These are phyloP conservation scores for Linnemannia hyalina DNA, from an alignment of 192 early-diverging fungal species.

Conservation along the genomic window DNA sequence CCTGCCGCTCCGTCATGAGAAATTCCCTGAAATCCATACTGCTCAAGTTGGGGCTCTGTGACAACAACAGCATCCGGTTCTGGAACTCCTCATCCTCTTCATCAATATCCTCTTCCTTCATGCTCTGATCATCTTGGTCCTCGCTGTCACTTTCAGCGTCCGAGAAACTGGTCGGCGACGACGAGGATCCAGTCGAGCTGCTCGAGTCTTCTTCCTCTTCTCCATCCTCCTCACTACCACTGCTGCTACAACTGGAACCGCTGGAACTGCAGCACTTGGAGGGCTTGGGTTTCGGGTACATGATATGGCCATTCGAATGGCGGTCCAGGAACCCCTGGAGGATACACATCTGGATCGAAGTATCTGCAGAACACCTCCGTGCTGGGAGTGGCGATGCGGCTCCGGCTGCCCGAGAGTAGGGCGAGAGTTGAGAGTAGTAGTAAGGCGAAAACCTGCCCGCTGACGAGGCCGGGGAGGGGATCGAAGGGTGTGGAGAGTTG, in stretches of 20 bases:
- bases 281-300: conserved; percentile 1
- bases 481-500: not conserved
- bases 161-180: not conserved
- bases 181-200: not conserved
- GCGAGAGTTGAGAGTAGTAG: not conserved
- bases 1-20: not conserved
- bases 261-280: not conserved
- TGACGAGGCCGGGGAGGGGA: not conserved
- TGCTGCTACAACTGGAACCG: not conserved
- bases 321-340: not conserved
- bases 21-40: not conserved
- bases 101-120: not conserved
- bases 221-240: not conserved
- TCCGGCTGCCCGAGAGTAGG: not conserved
- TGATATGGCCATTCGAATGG: not conserved
- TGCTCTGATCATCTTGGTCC: not conserved
- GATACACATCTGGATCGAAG: not conserved
- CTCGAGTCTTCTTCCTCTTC: not conserved
- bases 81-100: not conserved
- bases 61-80: not conserved
- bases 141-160: not conserved
- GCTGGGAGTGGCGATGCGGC: not conserved
- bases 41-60: not conserved
- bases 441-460: not conserved
- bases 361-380: not conserved